Base-by-base conservation (phyloP, 2,329 filamentous ascomycete genomes). In the Aspergillus fijiensis region DNA sequence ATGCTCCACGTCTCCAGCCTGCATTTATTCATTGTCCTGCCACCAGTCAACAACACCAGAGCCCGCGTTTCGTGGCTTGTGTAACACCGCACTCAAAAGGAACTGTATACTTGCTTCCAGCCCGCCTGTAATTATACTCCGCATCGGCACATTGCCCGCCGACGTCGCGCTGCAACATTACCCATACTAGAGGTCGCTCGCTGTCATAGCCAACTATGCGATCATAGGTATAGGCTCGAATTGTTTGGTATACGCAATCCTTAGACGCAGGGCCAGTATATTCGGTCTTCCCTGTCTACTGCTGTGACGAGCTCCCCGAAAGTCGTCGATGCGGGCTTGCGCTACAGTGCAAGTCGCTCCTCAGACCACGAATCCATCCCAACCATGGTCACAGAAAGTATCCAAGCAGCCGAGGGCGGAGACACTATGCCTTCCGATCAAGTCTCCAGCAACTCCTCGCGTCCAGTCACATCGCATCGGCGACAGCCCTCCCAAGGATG, bases 391-490 rank as follows among this genome's bases (percentile, higher is more conserved):
- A 63, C 61, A 51, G 57, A 61, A 25, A 58, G 61, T 16, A 63
- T 49, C 50, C 62, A 49, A 42, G 49, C 48, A 19, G 51, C 52
- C 21, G 33, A 57, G 25, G 62, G 61, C 35, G 61, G 58, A 29
- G 50, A 62, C 47, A 53, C 59, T 35, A 62, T 60, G 48, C 47
- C 59, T 19, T 51, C 57, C 12, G 60, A 61, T 25, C 59, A 64
- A 45, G 53, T 45, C 23, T 49, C 60, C 11, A 59, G 49, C 35
- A 71, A 66, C 64, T 63, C 60, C 19, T 47, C 65, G n/a, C 60
- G 59, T 51, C 64, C 62, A 54, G 60, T 63, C 45, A 54, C 67
- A n/a, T 71, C 69, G 25, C 63, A 62, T 52, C 64, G 59, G 59
- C 63, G 62, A 45, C 62, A 58, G 56, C 48, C 57, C 14, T 57